Conservation (phyloP, 2,329 filamentous ascomycete genomes). For the Tolypocladium endophyticum region DNA sequence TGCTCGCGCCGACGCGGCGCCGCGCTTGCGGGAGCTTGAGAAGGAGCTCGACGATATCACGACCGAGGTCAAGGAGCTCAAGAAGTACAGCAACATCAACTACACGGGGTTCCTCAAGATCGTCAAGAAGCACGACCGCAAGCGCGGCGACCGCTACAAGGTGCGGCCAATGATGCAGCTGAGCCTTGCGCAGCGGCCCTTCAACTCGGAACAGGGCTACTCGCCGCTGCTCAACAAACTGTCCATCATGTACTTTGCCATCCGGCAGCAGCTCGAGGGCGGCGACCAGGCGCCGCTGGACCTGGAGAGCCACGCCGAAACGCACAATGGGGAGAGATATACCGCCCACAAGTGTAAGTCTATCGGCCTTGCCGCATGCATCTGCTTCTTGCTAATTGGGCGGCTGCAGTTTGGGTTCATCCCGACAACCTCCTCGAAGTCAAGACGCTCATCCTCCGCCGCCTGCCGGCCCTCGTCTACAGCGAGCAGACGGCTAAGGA, state of each 20-base stretch:
- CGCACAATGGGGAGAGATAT: slow-evolving; percentile 60
- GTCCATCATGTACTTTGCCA: slow-evolving; percentile 91
- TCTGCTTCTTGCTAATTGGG: background rate
- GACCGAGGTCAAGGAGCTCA: slow-evolving; percentile 83
- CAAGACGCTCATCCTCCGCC: slow-evolving; percentile 88
- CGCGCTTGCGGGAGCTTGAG: slow-evolving; percentile 59
- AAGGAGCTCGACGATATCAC: slow-evolving; percentile 78
- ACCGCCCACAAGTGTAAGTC: slow-evolving; percentile 74
- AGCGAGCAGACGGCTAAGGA: slow-evolving; percentile 79
- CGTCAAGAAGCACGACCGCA: slow-evolving; percentile 97
- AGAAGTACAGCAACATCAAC: slow-evolving; percentile 92
- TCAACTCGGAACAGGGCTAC: slow-evolving; percentile 88
- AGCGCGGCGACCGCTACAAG: slow-evolving; percentile 75
- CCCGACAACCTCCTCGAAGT: slow-evolving; percentile 92
- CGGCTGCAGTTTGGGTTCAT: slow-evolving; percentile 79
- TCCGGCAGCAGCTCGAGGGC: slow-evolving; percentile 71
- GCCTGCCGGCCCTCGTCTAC: slow-evolving; percentile 84
- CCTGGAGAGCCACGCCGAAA: slow-evolving; percentile 42
- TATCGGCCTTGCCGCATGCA: background rate
- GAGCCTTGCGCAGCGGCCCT: slow-evolving; percentile 74
- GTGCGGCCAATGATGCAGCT: slow-evolving; percentile 88
- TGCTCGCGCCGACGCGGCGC: slow-evolving; percentile 31
- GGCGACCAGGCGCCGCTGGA: slow-evolving; percentile 31
- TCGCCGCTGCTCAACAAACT: slow-evolving; percentile 81
- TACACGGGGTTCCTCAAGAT: slow-evolving; percentile 98